Conservation (phyloP, 2,329 filamentous ascomycete genomes). For the Neodidymelliopsis sp. region DNA sequence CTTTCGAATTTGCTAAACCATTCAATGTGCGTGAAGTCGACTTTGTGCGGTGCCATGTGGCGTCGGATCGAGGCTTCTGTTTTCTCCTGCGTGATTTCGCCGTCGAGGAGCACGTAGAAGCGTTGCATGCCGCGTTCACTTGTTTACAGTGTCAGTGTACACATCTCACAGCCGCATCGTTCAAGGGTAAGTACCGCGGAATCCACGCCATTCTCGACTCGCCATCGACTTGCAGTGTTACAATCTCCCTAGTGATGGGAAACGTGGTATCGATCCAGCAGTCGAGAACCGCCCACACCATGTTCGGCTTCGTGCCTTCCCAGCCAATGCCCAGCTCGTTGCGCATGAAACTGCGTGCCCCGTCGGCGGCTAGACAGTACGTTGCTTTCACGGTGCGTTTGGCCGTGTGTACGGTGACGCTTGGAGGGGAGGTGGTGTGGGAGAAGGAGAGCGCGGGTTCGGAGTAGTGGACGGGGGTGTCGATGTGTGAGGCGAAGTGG, state of each 20-base stretch:
- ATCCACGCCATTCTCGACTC: slow-evolving; percentile 60
- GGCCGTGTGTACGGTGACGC: slow-evolving; percentile 29
- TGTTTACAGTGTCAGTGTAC: not conserved
- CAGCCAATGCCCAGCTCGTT: slow-evolving; percentile 50
- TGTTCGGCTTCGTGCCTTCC: slow-evolving; percentile 58
- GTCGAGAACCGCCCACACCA: slow-evolving; percentile 60
- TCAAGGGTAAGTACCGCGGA: no score
- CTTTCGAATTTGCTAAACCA: slow-evolving; percentile 62
- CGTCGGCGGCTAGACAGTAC: slow-evolving; percentile 28
- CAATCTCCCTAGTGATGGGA: slow-evolving; percentile 56
- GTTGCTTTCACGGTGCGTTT: slow-evolving; percentile 18
- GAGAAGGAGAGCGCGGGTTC: slow-evolving; percentile 48
- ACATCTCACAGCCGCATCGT: not conserved
- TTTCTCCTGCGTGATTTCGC: slow-evolving; percentile 52
- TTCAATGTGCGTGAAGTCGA: slow-evolving; percentile 56
- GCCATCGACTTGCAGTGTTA: slow-evolving; percentile 57
- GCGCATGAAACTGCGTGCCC: slow-evolving; percentile 25
- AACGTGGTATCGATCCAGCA: slow-evolving; percentile 61
- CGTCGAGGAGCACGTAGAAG: slow-evolving; percentile 59
- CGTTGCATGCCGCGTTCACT: slow-evolving; percentile 56
- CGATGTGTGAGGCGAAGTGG: slow-evolving; percentile 48
- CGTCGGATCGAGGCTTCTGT: slow-evolving; percentile 54
- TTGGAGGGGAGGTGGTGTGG: slow-evolving; percentile 24
- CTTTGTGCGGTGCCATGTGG: slow-evolving; percentile 54
- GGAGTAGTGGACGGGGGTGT: slow-evolving; percentile 47